A percentile compares a stretch with the other conserved stretches of the same genome.
phyloP scores from a whole-genome alignment of 2,329 filamentous ascomycete genomes.

The Epicoccum sorghinum region DNA sequence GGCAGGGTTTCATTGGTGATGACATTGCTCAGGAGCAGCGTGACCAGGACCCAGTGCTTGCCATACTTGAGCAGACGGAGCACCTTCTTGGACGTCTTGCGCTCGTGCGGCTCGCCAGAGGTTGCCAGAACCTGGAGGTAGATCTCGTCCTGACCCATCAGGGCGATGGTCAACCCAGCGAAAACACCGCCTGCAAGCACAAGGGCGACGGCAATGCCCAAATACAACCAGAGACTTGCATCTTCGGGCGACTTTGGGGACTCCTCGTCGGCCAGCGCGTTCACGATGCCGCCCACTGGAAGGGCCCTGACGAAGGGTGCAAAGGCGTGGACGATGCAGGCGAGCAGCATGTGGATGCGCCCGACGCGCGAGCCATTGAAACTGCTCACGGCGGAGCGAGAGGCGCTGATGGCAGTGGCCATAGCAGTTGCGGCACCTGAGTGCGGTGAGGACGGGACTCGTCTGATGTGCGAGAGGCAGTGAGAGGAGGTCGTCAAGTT shows the following conservation, averaged over 20 bases:
- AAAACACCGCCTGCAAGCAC: conserved; percentile 92
- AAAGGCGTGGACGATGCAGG: conserved; percentile 41
- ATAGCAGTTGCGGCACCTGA: conserved; percentile 27
- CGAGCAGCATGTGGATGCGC: conserved; percentile 35
- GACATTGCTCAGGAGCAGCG: conserved; percentile 90
- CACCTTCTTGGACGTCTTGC: conserved; percentile 82
- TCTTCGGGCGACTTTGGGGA: conserved; percentile 55
- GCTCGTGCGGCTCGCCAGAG: conserved; percentile 83
- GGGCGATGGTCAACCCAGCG: conserved; percentile 88
- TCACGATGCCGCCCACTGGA: conserved; percentile 35
- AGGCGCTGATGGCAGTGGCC: conserved; percentile 38
- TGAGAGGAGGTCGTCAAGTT: neutral
- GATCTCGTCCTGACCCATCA: conserved; percentile 86
- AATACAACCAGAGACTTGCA: conserved; percentile 78
- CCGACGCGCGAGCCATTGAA: conserved; percentile 39
- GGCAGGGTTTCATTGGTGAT: conserved; percentile 94
- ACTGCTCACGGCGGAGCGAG: conserved; percentile 23
- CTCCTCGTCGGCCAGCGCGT: conserved; percentile 36
- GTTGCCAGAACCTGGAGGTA: conserved; percentile 93
- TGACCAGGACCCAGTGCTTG: conserved; percentile 98
- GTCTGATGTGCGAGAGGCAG: conserved; percentile 5
- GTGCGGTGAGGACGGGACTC: conserved; percentile 10
- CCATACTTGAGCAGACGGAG: conserved; percentile 80
- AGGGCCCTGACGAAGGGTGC: conserved; percentile 43
- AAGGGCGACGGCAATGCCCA: conserved; percentile 76